Base-by-base conservation (phyloP, 257 asterid species). In the Nicotiana paniculata region DNA sequence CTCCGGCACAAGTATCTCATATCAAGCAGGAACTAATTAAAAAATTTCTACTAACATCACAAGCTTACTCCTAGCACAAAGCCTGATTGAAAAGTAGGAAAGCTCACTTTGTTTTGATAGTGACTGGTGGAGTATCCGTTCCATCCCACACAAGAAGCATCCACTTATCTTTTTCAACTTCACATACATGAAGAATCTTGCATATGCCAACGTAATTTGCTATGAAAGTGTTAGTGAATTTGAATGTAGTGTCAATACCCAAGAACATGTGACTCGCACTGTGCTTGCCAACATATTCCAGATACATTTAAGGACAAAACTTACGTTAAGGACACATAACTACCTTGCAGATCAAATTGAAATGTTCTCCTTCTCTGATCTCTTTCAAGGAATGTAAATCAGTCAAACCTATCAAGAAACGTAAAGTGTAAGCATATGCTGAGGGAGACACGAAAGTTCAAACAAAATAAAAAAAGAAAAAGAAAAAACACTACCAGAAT, bases 81-180 rank as follows among this genome's bases (percentile, higher is more conserved):
- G 69, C 54, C 59, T 70, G 35, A 72, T 21, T 15, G 55, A 81
- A 18, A 30, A 54, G 80, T 74, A 77, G 81, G 16, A 79, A 82
- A 39, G 78, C 92, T 87, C 84, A 95, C 99, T 86, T 90, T 66
- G 92, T 53, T 76, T 86, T 88, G 82, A 92, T 81, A 81, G 88
- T 66, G 82, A 81, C 77, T 18, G 97, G 93, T 9, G 96, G 96
- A 77, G 92, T 74, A 79, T 95, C 99, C 46, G 94, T 91, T 77
- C 97, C 99, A 91, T 95, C 97, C 99, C 99, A 95, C 85, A 90
- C 87, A 85, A 85, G 93, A 81, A 95, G 88, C 88, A 92, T 84
- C 94, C 92, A 89, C 43, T 89, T 88, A 83, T 88, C 90, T 82
- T 88, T 85, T 81, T 84, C 85, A 65, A 83, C 89, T 86, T 91